phyloP scores from a whole-genome alignment of 1,284 basidiomycete genomes.

The Ustilago bromivora region DNA sequence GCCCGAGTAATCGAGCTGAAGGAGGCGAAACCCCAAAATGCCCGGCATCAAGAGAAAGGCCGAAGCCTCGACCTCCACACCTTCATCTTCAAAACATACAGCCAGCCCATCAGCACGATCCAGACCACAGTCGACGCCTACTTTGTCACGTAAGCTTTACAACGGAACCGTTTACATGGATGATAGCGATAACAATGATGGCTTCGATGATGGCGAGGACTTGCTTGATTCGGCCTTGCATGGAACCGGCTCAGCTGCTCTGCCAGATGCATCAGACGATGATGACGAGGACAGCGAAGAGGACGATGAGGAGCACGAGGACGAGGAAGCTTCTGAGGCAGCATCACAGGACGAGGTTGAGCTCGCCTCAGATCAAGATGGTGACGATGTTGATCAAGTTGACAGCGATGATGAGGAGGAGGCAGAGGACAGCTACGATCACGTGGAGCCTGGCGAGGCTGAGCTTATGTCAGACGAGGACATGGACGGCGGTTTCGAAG shows the following conservation, averaged over 20 bases:
- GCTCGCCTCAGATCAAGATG: constrained; percentile 40
- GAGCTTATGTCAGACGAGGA: constrained; percentile 64
- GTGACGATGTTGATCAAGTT: constrained; percentile 8
- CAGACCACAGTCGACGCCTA: constrained; percentile 14
- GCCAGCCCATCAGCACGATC: constrained; percentile 21
- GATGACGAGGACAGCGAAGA: constrained; percentile 59
- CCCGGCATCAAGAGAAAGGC: constrained; percentile 55
- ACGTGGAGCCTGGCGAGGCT: constrained; percentile 24
- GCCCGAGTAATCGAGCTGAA: not conserved
- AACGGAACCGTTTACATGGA: constrained; percentile 19
- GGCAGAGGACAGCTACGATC: constrained; percentile 57
- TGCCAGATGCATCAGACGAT: constrained; percentile 30
- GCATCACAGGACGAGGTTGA: constrained; percentile 35
- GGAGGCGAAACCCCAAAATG: constrained; percentile 21
- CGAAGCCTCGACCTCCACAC: constrained; percentile 22
- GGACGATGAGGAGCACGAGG: constrained; percentile 41
- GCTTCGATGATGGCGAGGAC: constrained; percentile 63
- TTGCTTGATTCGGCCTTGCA: constrained; percentile 46
- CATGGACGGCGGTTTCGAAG: constrained; percentile 67
- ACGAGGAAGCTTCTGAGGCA: constrained; percentile 49
- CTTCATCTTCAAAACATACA: constrained; percentile 29
- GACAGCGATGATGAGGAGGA: constrained; percentile 25
- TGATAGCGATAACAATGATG: constrained; percentile 59
- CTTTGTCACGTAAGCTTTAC: constrained; percentile 16
- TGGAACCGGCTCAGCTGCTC: constrained; percentile 46